These are phyloP conservation scores for Starmera quercuum DNA, from an alignment of 805 yeast species.

Conservation along the genomic window DNA sequence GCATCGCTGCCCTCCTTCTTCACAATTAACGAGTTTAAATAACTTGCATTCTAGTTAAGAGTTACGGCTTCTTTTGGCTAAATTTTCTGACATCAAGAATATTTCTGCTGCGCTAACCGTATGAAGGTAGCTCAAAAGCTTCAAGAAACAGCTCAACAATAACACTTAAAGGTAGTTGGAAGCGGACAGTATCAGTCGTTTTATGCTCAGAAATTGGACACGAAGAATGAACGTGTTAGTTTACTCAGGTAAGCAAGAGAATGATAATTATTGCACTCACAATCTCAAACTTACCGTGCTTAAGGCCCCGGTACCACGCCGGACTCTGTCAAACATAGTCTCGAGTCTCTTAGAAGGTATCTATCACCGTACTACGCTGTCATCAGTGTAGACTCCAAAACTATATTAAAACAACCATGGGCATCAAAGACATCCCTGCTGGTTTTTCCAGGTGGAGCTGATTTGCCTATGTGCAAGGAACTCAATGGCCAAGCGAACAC, in stretches of 20 bases:
- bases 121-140: too few relatives aligned
- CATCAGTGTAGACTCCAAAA: conserved; percentile 52
- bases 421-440: conserved; percentile 64
- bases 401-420: conserved; percentile 84
- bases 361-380: conserved; percentile 90
- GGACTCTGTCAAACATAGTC: conserved; percentile 77
- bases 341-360: conserved; percentile 65
- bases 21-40: too few relatives aligned
- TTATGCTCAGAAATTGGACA: too few relatives aligned
- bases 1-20: too few relatives aligned
- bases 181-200: too few relatives aligned
- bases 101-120: too few relatives aligned
- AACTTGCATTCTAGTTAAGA: too few relatives aligned
- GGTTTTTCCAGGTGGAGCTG: conserved; percentile 97
- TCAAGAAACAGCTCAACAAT: too few relatives aligned
- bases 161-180: too few relatives aligned
- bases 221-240: conserved; percentile 69
- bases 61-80: too few relatives aligned
- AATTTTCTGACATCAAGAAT: too few relatives aligned
- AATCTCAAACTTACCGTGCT: neutral
- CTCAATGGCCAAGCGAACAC: conserved; percentile 65
- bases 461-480: conserved; percentile 70
- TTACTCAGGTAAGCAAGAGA: conserved; percentile 37
- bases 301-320: conserved; percentile 76
- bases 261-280: neutral